These are phyloP conservation scores for Zychaea mexicana DNA, from an alignment of 371 early-diverging fungal genomes.

Conservation along the genomic window DNA sequence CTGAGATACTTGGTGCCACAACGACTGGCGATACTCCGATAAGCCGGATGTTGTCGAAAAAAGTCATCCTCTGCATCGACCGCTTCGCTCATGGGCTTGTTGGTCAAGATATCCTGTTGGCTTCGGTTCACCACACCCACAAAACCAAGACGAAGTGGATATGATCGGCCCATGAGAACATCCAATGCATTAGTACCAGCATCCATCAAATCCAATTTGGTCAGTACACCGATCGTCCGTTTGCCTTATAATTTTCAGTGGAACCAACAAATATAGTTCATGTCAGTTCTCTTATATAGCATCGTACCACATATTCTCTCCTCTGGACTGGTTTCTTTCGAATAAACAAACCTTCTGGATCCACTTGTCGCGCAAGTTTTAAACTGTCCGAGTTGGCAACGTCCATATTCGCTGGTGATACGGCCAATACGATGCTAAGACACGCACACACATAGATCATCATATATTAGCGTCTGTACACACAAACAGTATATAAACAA, in stretches of 20 bases:
- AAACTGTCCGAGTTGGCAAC: conserved; percentile 94
- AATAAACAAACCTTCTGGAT: conserved; percentile 66
- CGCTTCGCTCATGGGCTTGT: conserved; percentile 82
- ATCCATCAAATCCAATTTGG: conserved; percentile 96
- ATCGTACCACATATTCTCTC: background rate
- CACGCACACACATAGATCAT: conserved; percentile 2
- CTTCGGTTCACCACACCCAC: conserved; percentile 89
- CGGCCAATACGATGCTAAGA: conserved; percentile 89
- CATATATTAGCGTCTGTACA: background rate
- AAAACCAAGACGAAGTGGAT: conserved; percentile 85
- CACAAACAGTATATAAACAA: no score
- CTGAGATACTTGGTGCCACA: conserved; percentile 53
- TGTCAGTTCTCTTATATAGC: no score
- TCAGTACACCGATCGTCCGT: conserved; percentile 90
- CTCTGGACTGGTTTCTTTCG: no score
- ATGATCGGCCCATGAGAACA: conserved; percentile 78
- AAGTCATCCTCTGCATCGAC: conserved; percentile 78
- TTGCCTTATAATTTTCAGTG: conserved; percentile 20
- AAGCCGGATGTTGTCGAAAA: conserved; percentile 84
- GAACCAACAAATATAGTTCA: background rate
- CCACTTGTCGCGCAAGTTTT: conserved; percentile 89
- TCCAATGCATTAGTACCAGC: conserved; percentile 89
- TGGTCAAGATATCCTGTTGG: conserved; percentile 82
- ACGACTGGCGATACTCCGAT: conserved; percentile 75
- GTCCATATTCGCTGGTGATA: conserved; percentile 91